Evolutionary conservation across 2,329 filamentous ascomycete genomes (phyloP).

Genomic region (Coniochaeta sp.): DNA sequence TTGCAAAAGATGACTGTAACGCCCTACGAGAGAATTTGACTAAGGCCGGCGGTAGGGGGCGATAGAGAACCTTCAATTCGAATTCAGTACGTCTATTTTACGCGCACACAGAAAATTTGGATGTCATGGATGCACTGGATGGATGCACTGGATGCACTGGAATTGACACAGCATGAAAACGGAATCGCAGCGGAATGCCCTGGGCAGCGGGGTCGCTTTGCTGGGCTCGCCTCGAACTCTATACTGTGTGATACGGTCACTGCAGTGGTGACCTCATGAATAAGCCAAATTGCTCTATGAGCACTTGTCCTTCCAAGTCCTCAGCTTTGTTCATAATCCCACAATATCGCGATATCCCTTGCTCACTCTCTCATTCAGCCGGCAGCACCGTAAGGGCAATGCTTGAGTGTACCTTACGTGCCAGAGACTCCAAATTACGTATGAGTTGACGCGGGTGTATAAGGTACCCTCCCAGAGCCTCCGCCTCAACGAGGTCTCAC

Average conservation of each 20-base stretch:
- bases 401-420: background rate
- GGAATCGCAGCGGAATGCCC: background rate
- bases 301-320: background rate
- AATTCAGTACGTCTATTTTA: background rate
- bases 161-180: background rate
- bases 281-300: background rate
- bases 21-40: background rate
- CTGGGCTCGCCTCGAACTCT: background rate
- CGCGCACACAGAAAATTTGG: background rate
- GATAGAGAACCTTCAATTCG: background rate
- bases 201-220: background rate
- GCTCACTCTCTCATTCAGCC: background rate
- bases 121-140: no score
- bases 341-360: background rate
- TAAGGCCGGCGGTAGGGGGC: background rate
- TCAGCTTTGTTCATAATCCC: background rate
- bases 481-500: background rate
- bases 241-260: background rate
- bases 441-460: background rate
- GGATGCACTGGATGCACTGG: no score
- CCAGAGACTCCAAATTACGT: background rate
- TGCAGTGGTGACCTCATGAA: background rate
- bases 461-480: background rate
- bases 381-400: background rate
- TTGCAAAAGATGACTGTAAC: background rate